Percentiles rank a stretch among this genome's conserved stretches.
These are phyloP conservation scores for Panellus pusillus DNA, from an alignment of 768 basidiomycete genomes.

Conservation along the genomic window DNA sequence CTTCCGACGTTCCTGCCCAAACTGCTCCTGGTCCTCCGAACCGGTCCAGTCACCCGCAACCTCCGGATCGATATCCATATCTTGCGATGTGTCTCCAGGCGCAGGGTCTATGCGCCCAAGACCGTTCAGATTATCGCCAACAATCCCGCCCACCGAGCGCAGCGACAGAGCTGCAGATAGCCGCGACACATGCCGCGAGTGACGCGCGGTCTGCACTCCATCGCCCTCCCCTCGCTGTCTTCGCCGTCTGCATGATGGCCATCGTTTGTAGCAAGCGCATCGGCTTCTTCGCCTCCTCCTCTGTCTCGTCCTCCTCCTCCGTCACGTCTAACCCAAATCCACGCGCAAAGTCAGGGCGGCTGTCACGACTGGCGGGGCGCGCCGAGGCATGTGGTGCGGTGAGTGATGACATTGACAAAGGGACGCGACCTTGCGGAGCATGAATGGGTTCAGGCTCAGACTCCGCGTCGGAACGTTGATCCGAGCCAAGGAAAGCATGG, in stretches of 20 bases:
- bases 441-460: conserved; percentile 35
- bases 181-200: conserved; percentile 20
- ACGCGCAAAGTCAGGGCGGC: conserved; percentile 69
- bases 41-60: conserved; percentile 79
- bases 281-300: conserved; percentile 25
- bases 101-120: conserved; percentile 25
- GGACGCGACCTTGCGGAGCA: conserved; percentile 59
- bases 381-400: conserved; percentile 42
- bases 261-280: conserved; percentile 23
- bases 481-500: conserved; percentile 54
- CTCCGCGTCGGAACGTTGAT: conserved; percentile 33
- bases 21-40: conserved; percentile 65
- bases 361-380: conserved; percentile 45
- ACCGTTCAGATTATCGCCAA: conserved; percentile 13
- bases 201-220: conserved; percentile 19
- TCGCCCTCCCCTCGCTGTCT: conserved; percentile 25
- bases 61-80: conserved; percentile 39
- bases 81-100: conserved; percentile 30
- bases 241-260: conserved; percentile 41
- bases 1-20: conserved; percentile 53
- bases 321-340: conserved; percentile 82
- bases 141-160: conserved; percentile 21
- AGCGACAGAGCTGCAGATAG: conserved; percentile 20
- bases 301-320: conserved; percentile 46
- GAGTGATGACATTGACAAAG: conserved; percentile 44